Percentiles rank a stretch among this genome's conserved stretches.
phyloP scores from a whole-genome alignment of 192 early-diverging fungal species.

The Haplosporangium gracile region DNA sequence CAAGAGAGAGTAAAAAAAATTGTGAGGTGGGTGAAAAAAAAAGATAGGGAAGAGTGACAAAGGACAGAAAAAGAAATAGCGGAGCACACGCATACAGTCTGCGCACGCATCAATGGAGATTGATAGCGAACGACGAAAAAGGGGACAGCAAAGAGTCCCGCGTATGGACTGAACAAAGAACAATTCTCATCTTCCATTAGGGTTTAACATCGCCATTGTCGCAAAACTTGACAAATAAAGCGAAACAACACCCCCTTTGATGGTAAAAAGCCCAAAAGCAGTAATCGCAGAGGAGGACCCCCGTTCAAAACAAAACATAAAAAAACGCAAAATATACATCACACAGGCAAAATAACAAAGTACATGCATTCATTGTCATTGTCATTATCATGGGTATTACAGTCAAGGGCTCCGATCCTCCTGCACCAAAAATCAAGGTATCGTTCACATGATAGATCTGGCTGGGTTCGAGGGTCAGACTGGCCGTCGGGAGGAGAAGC shows the following conservation, averaged over 20 bases:
- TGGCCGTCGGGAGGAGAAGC: conserved; percentile 31
- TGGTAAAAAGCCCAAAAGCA: conserved; percentile 11
- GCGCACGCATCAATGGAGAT: neutral
- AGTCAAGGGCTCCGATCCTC: conserved; percentile 32
- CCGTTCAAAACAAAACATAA: neutral
- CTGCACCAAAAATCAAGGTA: conserved; percentile 44
- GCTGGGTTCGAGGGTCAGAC: conserved; percentile 16
- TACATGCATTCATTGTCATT: neutral
- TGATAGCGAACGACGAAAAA: neutral
- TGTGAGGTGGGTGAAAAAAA: neutral
- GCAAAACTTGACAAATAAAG: neutral
- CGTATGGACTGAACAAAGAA: neutral
- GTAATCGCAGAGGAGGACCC: neutral
- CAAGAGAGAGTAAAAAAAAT: neutral
- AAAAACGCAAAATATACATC: neutral
- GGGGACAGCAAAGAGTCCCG: neutral
- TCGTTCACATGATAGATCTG: conserved; percentile 48
- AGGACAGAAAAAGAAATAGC: neutral
- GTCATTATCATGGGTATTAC: conserved; percentile 18
- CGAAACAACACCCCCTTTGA: neutral
- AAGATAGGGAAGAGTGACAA: neutral
- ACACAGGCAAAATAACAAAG: neutral
- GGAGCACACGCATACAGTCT: neutral
- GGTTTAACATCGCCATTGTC: neutral
- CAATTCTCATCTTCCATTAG: neutral